phyloP scores from a whole-genome alignment of 2,329 filamentous ascomycete genomes.

The Iodosphaeria phyllophila region DNA sequence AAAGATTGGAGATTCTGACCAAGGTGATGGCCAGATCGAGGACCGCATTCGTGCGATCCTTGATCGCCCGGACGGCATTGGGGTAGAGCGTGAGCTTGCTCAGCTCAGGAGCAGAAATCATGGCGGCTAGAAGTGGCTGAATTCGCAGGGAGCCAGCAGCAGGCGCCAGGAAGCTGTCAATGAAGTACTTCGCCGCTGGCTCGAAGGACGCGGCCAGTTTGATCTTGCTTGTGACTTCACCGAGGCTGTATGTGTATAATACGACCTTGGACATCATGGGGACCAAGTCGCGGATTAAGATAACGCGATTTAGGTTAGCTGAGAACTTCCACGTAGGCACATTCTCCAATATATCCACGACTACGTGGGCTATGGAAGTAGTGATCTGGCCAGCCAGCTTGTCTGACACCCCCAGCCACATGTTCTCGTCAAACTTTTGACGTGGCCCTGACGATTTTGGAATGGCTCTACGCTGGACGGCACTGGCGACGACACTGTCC shows the following conservation, averaged over 20 bases:
- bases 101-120: conserved; percentile 41
- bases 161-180: conserved; percentile 57
- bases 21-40: conserved; percentile 50
- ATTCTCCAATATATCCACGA: conserved; percentile 73
- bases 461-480: conserved; percentile 44
- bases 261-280: conserved; percentile 55
- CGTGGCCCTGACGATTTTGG: conserved; percentile 27
- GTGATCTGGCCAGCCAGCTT: conserved; percentile 56
- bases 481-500: conserved; percentile 53
- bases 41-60: conserved; percentile 42
- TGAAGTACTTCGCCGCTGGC: conserved; percentile 55
- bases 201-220: conserved; percentile 42
- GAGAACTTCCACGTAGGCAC: conserved; percentile 73
- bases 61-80: conserved; percentile 32
- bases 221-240: conserved; percentile 30
- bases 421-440: conserved; percentile 26
- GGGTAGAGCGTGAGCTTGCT: conserved; percentile 44
- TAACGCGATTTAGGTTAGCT: conserved; percentile 44
- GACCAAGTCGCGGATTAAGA: conserved; percentile 50
- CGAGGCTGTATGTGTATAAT: conserved; percentile 55
- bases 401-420: conserved; percentile 58
- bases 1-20: conserved; percentile 48
- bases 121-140: conserved; percentile 55
- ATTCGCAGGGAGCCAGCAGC: conserved; percentile 54
- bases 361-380: conserved; percentile 52